A percentile compares a stretch with the other conserved stretches of the same genome.
These are phyloP conservation scores for Termitomyces sp. DNA, from an alignment of 768 basidiomycete species.

Conservation along the genomic window DNA sequence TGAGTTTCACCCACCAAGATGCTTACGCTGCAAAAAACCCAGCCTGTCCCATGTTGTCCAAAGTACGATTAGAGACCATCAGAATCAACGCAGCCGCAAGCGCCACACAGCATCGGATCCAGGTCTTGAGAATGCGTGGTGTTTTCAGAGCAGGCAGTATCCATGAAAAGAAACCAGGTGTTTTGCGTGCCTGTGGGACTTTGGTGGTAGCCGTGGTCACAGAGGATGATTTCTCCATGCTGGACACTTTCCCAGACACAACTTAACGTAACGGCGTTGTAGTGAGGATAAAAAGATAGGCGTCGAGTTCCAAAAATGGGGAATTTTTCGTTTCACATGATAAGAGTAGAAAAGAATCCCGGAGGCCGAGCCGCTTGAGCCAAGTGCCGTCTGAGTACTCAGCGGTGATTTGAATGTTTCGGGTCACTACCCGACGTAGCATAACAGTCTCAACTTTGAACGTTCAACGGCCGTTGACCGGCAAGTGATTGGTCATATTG, in stretches of 20 bases:
- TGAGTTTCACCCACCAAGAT: background rate
- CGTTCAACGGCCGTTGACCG: no score
- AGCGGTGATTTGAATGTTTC: background rate
- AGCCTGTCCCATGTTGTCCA: conserved; percentile 33
- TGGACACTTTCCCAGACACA: conserved; percentile 4
- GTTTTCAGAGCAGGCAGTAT: conserved; percentile 25
- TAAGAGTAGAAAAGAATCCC: background rate
- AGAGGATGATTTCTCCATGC: conserved; percentile 2
- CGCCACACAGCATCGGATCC: conserved; percentile 30
- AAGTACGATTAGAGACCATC: conserved; percentile 25
- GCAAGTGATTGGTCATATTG: no score
- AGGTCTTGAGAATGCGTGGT: conserved; percentile 32
- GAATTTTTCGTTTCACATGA: background rate
- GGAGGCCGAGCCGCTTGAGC: background rate
- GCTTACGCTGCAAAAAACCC: conserved; percentile 34
- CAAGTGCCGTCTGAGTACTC: background rate
- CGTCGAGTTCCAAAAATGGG: background rate
- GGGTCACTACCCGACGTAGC: background rate
- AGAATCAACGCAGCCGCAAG: conserved; percentile 27
- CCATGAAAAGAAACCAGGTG: conserved; percentile 24
- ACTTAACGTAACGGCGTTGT: background rate
- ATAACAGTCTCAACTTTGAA: no score
- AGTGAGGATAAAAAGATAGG: background rate
- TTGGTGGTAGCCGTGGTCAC: background rate
- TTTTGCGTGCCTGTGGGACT: background rate